These are phyloP conservation scores for Mortierella sp. DNA, from an alignment of 371 early-diverging fungal genomes.

Conservation along the genomic window DNA sequence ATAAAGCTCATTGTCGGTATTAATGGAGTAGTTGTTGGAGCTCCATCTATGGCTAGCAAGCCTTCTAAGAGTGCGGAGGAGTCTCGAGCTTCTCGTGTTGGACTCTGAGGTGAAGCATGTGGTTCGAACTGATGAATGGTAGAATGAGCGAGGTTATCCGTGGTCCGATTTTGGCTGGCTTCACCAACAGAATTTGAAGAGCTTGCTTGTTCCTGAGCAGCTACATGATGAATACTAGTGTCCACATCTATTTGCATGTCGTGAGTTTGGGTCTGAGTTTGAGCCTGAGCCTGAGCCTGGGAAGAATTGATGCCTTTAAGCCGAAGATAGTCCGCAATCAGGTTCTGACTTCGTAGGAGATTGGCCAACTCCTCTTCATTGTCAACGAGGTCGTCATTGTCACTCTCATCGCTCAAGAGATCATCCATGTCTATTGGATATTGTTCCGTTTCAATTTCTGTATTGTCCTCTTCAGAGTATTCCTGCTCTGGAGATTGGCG, in stretches of 20 bases:
- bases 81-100: too few species aligned
- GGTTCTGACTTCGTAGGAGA: conserved; percentile 17
- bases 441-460: neutral
- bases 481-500: conserved; percentile 7
- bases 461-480: neutral
- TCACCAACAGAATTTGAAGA: too few species aligned
- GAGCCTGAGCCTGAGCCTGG: neutral
- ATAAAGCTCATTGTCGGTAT: neutral
- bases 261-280: neutral
- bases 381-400: conserved; percentile 37
- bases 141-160: neutral
- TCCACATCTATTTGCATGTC: too few species aligned
- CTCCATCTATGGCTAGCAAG: too few species aligned
- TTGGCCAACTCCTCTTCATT: conserved; percentile 21
- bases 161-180: neutral
- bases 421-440: conserved; percentile 22
- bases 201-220: too few species aligned
- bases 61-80: too few species aligned
- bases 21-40: neutral
- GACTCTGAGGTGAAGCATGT: too few species aligned
- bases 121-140: neutral
- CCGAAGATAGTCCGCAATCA: conserved; percentile 4
- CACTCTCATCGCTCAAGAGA: conserved; percentile 36
- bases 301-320: neutral
- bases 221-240: too few species aligned